Evolutionary conservation across 106 monocot species (phyloP).

Genomic region (Dioscorea alata): DNA sequence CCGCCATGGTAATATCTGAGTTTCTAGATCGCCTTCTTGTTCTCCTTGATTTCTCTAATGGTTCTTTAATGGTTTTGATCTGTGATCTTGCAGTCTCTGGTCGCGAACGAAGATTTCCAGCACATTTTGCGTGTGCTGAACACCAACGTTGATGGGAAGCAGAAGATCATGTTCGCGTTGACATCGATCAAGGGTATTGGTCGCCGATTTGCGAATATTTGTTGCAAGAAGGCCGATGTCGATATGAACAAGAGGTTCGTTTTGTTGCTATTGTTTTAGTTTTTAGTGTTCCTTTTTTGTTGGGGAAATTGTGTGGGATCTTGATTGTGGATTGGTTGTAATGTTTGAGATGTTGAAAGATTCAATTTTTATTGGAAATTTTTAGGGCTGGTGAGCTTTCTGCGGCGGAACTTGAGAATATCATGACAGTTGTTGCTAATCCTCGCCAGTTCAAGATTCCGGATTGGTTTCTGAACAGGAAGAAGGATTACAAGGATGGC

Average conservation of each 20-base stretch:
- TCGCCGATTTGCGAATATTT: conserved; percentile 83
- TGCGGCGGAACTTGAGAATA: conserved; percentile 55
- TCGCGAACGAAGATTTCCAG: conserved; percentile 93
- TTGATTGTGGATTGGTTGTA: no score
- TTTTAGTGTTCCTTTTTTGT: not conserved
- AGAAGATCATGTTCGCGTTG: conserved; percentile 92
- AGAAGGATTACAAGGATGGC: conserved; percentile 91
- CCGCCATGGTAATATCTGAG: not conserved
- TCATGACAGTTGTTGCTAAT: conserved; percentile 70
- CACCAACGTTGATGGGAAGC: conserved; percentile 94
- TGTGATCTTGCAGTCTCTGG: conserved; percentile 35
- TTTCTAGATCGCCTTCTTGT: not conserved
- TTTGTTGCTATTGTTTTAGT: not conserved
- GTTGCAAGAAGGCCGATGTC: conserved; percentile 95
- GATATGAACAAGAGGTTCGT: conserved; percentile 92
- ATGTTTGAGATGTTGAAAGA: no score
- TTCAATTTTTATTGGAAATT: not conserved
- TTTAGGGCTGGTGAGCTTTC: conserved; percentile 68
- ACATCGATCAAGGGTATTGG: conserved; percentile 96
- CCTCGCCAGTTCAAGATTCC: conserved; percentile 86
- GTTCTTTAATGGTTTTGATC: not conserved
- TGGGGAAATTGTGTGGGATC: no score
- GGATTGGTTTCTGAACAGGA: conserved; percentile 84
- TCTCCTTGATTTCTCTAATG: not conserved
- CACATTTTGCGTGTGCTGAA: conserved; percentile 94